Base-by-base conservation (phyloP, 2,329 filamentous ascomycete species). In the Pyricularia sp. region DNA sequence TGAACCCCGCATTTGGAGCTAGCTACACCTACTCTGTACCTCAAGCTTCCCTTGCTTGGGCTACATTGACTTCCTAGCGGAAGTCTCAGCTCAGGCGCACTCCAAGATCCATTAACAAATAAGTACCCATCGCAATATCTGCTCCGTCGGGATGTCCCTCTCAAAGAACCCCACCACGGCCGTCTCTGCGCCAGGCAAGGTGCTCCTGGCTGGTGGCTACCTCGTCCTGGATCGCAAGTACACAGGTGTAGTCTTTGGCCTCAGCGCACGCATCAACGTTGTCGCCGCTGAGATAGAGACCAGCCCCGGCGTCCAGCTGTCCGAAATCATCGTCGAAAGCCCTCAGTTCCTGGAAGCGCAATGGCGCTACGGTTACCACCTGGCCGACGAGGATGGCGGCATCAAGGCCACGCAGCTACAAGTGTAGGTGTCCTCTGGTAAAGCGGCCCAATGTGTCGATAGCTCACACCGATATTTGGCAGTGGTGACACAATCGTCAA, bases 181-280 rank as follows among this genome's bases (percentile, higher is more conserved):
- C 76, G 87, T 97, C 72, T 98, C 95, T 71, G 94, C 95, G 26
- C 95, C 95, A 23, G 95, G 95, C 74, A 99, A 99, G 83, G 95
- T 99, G 70, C 87, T 99, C 72, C 86, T 98, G 68, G 93, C 94
- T 4, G 95, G 95, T 72, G 95, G 95, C 71, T 99, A 98, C 80
- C 88, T 98, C 64, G 94, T 97, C 26, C 89, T 99, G 64, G 94
- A 98, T 81, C 88, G 92, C 71, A 83, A 86, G 71, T 93, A 97
- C 79, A 95, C 91, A 3, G 94, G 90, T 31, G 80, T 92, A 68
- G 85, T 92, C 71, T 85, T 90, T 75, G 88, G 88, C 33, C 85
- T 92, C 69, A 86, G 86, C 75, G 87, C 89, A 64, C 83, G 89
- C 72, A 89, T 92, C 80, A 89, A 89, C 73, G 85, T 90, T 70